Evolutionary conservation across 352 stramenopile species (phyloP).

Genomic region (Globisporangium uncinulatum): DNA sequence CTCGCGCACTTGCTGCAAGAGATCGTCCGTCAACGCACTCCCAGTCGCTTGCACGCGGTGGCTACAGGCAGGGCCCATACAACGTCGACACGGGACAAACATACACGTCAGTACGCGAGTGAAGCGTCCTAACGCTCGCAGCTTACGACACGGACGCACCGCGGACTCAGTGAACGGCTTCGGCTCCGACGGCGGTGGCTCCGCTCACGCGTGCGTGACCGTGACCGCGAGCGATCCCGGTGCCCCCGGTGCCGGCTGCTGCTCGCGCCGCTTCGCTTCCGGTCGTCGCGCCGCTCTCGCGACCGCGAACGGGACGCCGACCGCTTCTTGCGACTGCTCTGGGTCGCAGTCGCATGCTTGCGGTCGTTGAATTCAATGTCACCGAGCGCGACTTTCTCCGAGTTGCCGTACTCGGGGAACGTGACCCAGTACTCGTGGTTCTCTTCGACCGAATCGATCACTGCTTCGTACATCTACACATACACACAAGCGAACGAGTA

Average conservation of each 20-base stretch:
- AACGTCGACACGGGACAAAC: slow-evolving; percentile 7
- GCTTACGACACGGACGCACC: slow-evolving; percentile 2
- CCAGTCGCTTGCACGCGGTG: slow-evolving; percentile 6
- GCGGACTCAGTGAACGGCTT: slow-evolving; percentile 13
- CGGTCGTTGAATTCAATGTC: slow-evolving; percentile 88
- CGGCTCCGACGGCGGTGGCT: slow-evolving; percentile 14
- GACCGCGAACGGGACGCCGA: slow-evolving; percentile 32
- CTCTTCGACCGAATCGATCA: slow-evolving; percentile 92
- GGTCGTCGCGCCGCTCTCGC: slow-evolving; percentile 27
- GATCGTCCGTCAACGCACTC: slow-evolving; percentile 49
- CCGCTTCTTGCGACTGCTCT: slow-evolving; percentile 8
- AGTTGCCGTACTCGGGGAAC: slow-evolving; percentile 97
- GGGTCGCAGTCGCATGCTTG: slow-evolving; percentile 12
- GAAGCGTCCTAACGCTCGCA: background rate
- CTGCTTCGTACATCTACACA: slow-evolving; percentile 91
- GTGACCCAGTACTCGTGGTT: slow-evolving; percentile 80
- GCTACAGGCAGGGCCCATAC: background rate
- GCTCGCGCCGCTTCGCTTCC: slow-evolving; percentile 15
- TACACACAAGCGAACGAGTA: slow-evolving; percentile 1
- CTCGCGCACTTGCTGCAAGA: slow-evolving; percentile 90
- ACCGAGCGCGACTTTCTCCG: slow-evolving; percentile 91
- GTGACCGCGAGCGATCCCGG: slow-evolving; percentile 37
- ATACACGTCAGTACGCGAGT: slow-evolving; percentile 2
- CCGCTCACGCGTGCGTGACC: slow-evolving; percentile 26
- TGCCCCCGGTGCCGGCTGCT: slow-evolving; percentile 22